A percentile compares a stretch with the other conserved stretches of the same genome.
Conservation (phyloP, 352 stramenopile genomes). For the Pythium dissimile region DNA sequence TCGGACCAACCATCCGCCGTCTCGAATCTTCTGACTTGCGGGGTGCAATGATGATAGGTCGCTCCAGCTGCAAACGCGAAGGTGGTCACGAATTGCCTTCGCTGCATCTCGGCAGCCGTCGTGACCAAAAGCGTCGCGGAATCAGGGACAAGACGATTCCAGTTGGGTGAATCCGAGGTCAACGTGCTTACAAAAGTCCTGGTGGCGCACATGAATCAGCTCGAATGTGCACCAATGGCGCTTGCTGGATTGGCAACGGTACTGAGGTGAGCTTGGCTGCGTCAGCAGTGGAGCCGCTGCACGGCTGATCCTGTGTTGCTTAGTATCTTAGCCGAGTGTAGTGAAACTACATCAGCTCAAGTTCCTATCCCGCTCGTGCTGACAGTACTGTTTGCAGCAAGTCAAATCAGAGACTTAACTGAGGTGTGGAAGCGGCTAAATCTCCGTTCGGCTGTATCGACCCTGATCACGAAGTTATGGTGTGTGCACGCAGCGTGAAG, state of each 20-base stretch:
- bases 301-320: not conserved
- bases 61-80: not conserved
- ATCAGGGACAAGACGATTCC: not conserved
- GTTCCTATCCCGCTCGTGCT: not conserved
- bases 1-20: no score
- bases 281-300: not conserved
- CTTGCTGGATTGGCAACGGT: not conserved
- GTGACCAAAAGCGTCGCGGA: no score
- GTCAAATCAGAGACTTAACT: not conserved
- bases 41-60: no score
- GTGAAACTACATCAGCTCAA: not conserved
- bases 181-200: conserved; percentile 2
- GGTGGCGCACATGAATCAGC: not conserved
- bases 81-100: not conserved
- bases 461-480: not conserved
- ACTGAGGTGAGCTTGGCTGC: not conserved
- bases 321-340: not conserved
- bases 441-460: no score
- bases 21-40: no score
- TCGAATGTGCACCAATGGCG: not conserved
- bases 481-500: not conserved
- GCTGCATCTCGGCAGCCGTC: conserved; percentile 8
- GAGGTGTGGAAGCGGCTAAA: no score
- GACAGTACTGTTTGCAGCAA: not conserved
- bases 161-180: not conserved